phyloP scores from a whole-genome alignment of 148 eudicot species.

The Amaranthus palmeri region DNA sequence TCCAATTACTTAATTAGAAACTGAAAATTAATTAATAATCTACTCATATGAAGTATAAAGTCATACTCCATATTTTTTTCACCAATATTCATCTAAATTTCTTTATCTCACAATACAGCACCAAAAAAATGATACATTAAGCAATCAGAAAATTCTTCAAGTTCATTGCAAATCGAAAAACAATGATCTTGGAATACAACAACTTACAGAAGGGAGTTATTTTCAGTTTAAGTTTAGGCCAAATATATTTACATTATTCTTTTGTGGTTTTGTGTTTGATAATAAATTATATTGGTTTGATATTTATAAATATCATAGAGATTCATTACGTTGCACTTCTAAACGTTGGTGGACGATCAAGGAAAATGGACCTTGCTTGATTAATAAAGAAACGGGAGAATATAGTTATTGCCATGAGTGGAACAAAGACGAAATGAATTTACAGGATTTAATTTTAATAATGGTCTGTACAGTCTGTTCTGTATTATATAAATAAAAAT shows the following conservation, averaged over 20 bases:
- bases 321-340: not conserved
- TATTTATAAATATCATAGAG: not conserved
- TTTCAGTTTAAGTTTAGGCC: too few relatives aligned
- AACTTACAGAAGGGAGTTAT: not conserved
- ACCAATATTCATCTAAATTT: too few relatives aligned
- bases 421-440: not conserved
- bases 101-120: not conserved
- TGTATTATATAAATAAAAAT: too few relatives aligned
- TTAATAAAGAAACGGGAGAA: not conserved
- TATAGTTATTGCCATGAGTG: not conserved
- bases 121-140: not conserved
- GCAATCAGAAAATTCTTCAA: not conserved
- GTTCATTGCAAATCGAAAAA: not conserved
- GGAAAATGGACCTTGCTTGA: not conserved
- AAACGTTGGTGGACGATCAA: not conserved
- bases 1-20: too few relatives aligned
- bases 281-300: too few relatives aligned
- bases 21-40: too few relatives aligned
- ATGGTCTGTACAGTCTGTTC: too few relatives aligned
- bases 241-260: too few relatives aligned
- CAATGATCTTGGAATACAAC: not conserved
- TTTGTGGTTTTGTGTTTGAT: too few relatives aligned
- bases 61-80: too few relatives aligned
- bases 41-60: too few relatives aligned
- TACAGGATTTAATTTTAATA: too few relatives aligned